Base-by-base conservation (phyloP, 768 basidiomycete genomes). In the Kwoniella sp. region DNA sequence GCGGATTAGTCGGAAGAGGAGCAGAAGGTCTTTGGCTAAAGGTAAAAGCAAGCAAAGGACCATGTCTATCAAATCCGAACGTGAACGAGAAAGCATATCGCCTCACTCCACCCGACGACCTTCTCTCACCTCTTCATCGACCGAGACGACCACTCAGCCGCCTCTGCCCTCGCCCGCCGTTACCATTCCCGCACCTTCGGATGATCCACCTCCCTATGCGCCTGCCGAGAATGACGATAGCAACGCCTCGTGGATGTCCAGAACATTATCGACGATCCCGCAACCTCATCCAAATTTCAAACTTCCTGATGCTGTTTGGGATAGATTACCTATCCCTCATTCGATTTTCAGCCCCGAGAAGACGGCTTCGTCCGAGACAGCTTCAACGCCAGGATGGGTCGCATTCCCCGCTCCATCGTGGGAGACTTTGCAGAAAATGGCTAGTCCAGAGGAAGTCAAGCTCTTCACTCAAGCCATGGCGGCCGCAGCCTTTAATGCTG, bases 171-270 rank as follows among this genome's bases (percentile, higher is more conserved):
- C 40, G 8, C 40, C 40, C 17, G 40, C 40, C 17, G 36, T 49
- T 13, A 52, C 58, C 15, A 22, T 24, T 10, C 25, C 33, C 22
- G n/a, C 5, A 9, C 48, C 58, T 17, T 8, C 60, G 6, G 76
- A 77, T 55, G 64, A 69, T 30, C 78, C 78, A 27, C 78, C 78
- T 19, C 76, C 77, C 49, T 69, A 73, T n/a, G 63, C 68, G n/a
- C 69, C 70, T 26, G 26, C 51, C 17, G 72, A 68, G 25, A 12
- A 24, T 36, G 21, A 44, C 24, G 26, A 26, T 25, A 52, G 33
- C 30, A 61, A 33, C 13, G 5, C 60, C 24, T 67, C 71, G 15
- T 76, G 74, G 74, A 67, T 76, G 61, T 69, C 71, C 10, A 53
- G 73, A 9, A 76, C 72, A 2, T 48, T 73, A 13, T 71, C 72